phyloP scores from a whole-genome alignment of 768 basidiomycete genomes.

The Suillus placidus region DNA sequence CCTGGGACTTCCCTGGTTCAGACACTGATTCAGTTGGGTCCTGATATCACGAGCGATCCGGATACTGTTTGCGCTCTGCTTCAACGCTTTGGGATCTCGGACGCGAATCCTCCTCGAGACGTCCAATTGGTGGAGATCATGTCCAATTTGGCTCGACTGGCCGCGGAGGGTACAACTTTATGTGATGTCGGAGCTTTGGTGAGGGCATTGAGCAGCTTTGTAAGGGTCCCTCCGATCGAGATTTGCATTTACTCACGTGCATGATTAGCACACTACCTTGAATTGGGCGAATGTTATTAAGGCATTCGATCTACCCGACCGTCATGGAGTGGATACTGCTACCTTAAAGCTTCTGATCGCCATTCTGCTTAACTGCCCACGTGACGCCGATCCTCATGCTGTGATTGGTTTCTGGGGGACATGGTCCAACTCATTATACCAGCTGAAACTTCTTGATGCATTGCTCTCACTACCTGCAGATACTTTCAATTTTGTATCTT shows the following conservation, averaged over 20 bases:
- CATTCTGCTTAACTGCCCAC: conserved; percentile 80
- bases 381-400: conserved; percentile 74
- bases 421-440: conserved; percentile 86
- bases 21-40: conserved; percentile 73
- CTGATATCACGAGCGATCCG: conserved; percentile 75
- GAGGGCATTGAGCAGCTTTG: conserved; percentile 71
- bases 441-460: conserved; percentile 85
- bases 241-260: conserved; percentile 17
- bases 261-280: conserved; percentile 58
- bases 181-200: conserved; percentile 79
- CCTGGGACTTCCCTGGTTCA: conserved; percentile 73
- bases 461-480: conserved; percentile 87
- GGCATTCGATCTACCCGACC: conserved; percentile 83
- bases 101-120: conserved; percentile 71
- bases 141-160: conserved; percentile 64
- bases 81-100: conserved; percentile 74
- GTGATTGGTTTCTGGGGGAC: conserved; percentile 83
- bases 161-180: conserved; percentile 69
- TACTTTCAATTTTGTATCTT: conserved; percentile 88
- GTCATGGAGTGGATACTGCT: conserved; percentile 85
- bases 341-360: conserved; percentile 88
- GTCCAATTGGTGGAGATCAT: conserved; percentile 72
- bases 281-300: conserved; percentile 85
- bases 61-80: conserved; percentile 72
- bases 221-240: conserved; percentile 44